These are phyloP conservation scores for Chrysosphaeria jannelii DNA, from an alignment of 2,329 filamentous ascomycete genomes.

Conservation along the genomic window DNA sequence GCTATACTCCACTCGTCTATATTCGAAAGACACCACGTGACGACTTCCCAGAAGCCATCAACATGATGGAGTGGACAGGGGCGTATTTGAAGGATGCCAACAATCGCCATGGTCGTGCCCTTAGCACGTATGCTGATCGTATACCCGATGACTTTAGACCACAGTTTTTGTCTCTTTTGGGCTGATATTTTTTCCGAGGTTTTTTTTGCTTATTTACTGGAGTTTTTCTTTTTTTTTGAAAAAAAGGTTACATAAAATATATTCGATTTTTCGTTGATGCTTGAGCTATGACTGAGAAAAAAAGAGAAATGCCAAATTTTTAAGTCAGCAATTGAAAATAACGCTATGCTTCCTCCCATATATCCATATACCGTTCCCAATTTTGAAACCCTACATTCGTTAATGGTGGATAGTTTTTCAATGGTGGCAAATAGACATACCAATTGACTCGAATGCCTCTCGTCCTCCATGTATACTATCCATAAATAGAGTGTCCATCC, in stretches of 20 bases:
- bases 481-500: constrained; percentile 22
- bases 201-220: too few species aligned
- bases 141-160: too few species aligned
- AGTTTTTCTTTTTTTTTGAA: too few species aligned
- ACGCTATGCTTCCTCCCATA: constrained; percentile 1
- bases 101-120: constrained; percentile 34
- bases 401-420: not conserved
- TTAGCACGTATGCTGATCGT: constrained; percentile 42
- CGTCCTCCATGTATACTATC: constrained; percentile 21
- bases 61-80: constrained; percentile 63
- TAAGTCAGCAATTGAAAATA: too few species aligned
- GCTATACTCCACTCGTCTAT: constrained; percentile 79
- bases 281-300: too few species aligned
- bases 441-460: constrained; percentile 19
- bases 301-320: too few species aligned
- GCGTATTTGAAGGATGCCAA: constrained; percentile 53
- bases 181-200: too few species aligned
- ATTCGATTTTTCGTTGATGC: too few species aligned
- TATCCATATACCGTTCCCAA: constrained; percentile 1
- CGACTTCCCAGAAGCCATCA: constrained; percentile 59
- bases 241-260: too few species aligned
- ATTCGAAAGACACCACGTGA: constrained; percentile 48
- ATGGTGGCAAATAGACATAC: constrained; percentile 13
- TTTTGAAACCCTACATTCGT: constrained; percentile 1
- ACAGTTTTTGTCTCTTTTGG: too few species aligned